Percentiles rank a stretch among this genome's conserved stretches.
phyloP scores from a whole-genome alignment of 148 eudicot genomes.

The Rhododendron henanense region DNA sequence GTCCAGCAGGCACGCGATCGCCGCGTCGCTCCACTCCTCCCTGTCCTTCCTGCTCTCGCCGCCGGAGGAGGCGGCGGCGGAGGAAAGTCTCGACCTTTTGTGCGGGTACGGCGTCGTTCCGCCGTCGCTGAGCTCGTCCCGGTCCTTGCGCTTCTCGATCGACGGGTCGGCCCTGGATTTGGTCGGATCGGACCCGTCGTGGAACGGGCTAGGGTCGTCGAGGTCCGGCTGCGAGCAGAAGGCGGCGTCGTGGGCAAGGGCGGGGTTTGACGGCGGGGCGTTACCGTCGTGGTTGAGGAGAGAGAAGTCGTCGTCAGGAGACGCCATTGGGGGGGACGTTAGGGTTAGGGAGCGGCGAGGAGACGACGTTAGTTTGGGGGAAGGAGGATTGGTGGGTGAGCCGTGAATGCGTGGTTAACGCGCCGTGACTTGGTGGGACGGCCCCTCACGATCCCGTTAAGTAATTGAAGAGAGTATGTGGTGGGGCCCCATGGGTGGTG shows the following conservation, averaged over 20 bases:
- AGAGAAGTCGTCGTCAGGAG: constrained; percentile 86
- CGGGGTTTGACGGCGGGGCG: constrained; percentile 32
- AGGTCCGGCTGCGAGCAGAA: constrained; percentile 21
- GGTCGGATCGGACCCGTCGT: constrained; percentile 38
- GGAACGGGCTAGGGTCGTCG: constrained; percentile 22
- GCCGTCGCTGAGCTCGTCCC: constrained; percentile 59
- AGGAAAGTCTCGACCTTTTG: constrained; percentile 30
- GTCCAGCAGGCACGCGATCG: constrained; percentile 76
- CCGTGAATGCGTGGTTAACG: constrained; percentile 8
- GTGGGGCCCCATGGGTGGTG: background rate
- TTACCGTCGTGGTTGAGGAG: constrained; percentile 47
- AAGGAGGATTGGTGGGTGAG: constrained; percentile 16
- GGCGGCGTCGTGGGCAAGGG: constrained; percentile 27
- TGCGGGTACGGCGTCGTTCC: constrained; percentile 39
- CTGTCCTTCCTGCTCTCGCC: constrained; percentile 79
- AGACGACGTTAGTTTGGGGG: constrained; percentile 57
- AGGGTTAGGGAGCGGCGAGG: constrained; percentile 34
- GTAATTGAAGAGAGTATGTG: background rate
- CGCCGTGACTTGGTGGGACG: constrained; percentile 24
- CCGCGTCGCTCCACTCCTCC: constrained; percentile 95
- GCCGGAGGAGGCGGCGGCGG: constrained; percentile 8
- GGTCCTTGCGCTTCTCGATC: constrained; percentile 46
- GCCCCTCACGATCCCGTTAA: constrained; percentile 31
- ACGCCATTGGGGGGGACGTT: constrained; percentile 60
- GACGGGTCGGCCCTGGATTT: constrained; percentile 22